Evolutionary conservation across 768 basidiomycete genomes (phyloP).

Genomic region (Aureoboletus auriporus): DNA sequence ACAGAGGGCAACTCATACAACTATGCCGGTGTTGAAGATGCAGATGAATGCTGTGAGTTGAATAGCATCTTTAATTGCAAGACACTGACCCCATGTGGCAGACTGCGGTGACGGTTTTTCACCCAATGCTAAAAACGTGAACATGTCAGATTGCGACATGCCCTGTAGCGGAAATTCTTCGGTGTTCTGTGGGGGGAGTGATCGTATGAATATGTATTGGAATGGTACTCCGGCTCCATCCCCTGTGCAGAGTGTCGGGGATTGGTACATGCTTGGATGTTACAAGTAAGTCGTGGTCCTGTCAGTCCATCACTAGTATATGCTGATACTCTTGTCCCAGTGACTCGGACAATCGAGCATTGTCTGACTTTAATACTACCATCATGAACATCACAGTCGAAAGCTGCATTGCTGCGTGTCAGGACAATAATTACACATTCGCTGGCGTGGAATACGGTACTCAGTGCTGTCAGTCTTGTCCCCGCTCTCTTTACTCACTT

Average conservation of each 20-base stretch:
- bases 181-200: no score
- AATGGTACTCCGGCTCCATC: constrained; percentile 29
- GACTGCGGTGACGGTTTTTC: no score
- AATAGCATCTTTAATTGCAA: no score
- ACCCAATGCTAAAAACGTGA: no score
- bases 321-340: constrained; percentile 15
- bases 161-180: no score
- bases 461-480: constrained; percentile 43
- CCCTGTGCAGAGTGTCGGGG: constrained; percentile 51
- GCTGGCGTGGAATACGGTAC: constrained; percentile 46
- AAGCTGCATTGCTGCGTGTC: constrained; percentile 46
- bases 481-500: constrained; percentile 22
- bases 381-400: constrained; percentile 45
- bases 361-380: constrained; percentile 23
- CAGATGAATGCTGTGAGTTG: no score
- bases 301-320: no score
- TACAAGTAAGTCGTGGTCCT: constrained; percentile 45
- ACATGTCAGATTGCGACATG: no score
- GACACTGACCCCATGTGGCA: no score
- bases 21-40: no score
- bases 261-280: constrained; percentile 73
- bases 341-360: constrained; percentile 32
- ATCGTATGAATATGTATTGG: no score
- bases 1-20: no score
- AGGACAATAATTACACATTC: constrained; percentile 35